Evolutionary conservation across 2,329 filamentous ascomycete species (phyloP), one percentile per base, ranked within the genome.

Genomic region (Alternaria burnsii): DNA sequence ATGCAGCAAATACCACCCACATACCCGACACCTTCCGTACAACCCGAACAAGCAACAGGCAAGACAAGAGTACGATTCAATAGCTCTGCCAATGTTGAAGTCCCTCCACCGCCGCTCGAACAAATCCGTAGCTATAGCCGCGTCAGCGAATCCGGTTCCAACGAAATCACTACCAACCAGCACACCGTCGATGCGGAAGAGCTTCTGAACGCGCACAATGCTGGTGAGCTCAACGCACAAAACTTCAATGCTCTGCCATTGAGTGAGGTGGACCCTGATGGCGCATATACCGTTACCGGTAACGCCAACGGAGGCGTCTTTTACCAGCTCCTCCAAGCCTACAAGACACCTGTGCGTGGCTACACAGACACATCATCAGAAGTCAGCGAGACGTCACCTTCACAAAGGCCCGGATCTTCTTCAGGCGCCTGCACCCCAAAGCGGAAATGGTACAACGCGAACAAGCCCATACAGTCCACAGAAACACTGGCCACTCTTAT

Each of bases 301-400:
- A 72, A 68, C 54, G 59, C 62, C 14, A 67, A 71, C 26, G 73
- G 73, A 18, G 73, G 73, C 28, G 61, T 76, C 56, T 74, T 76
- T 55, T 74, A 74, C 56, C 72, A 75, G 36, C 62, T 76, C 7
- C 68, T 76, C 9, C 71, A 76, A 54, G 72, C 73, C 22, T 76
- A 76, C 61, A 72, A 72, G 60, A 68, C 59, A 8, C 71, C 73
- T 5, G 56, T 65, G 2, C 55, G 64, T 20, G 61, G 48, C 28
- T 63, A 60, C 48, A 58, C 51, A 28, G 61, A 68, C 11, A 60
- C 63, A 3, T 52, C 65, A 1, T 70, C 69, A 2, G 64, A 69
- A 22, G 50, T 61, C 46, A 71, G 60, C 47, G 63, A 46, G n/a
- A 62, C 59, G 14, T 62, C 71, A 6, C 67, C 70, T 11, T 47